Conservation (phyloP, 2,329 filamentous ascomycete genomes). For the Sordariomycetes sp. region DNA sequence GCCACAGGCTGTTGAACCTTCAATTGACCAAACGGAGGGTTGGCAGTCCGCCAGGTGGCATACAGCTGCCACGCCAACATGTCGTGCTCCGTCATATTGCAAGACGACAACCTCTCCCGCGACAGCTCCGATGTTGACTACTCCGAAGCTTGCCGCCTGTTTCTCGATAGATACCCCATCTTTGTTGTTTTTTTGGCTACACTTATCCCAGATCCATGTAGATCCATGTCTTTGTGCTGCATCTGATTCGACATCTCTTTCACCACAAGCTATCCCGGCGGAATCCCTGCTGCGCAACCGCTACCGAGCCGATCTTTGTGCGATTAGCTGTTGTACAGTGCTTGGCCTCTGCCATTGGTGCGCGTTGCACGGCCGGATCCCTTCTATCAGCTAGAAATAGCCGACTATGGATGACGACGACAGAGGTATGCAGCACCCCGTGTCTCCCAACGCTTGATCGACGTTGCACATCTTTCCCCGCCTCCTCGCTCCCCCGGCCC, state of each 20-base stretch:
- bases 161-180: background rate
- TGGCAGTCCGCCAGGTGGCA: background rate
- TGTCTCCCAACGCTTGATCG: background rate
- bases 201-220: background rate
- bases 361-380: background rate
- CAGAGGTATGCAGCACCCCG: conserved; percentile 3
- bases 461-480: background rate
- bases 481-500: background rate
- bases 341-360: background rate
- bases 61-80: background rate
- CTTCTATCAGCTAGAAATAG: background rate
- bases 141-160: background rate
- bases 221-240: background rate
- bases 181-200: background rate
- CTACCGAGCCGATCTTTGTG: background rate
- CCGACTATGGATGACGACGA: conserved; percentile 20
- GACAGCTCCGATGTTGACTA: background rate
- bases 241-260: background rate
- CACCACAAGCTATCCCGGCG: background rate
- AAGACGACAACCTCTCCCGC: background rate
- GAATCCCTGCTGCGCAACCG: background rate
- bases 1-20: no score
- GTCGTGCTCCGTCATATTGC: no score
- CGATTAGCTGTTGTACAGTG: background rate
- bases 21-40: no score